Percentiles rank a stretch among this genome's conserved stretches.
phyloP scores from a whole-genome alignment of 305 asterid species.

The Solanum hybrid region DNA sequence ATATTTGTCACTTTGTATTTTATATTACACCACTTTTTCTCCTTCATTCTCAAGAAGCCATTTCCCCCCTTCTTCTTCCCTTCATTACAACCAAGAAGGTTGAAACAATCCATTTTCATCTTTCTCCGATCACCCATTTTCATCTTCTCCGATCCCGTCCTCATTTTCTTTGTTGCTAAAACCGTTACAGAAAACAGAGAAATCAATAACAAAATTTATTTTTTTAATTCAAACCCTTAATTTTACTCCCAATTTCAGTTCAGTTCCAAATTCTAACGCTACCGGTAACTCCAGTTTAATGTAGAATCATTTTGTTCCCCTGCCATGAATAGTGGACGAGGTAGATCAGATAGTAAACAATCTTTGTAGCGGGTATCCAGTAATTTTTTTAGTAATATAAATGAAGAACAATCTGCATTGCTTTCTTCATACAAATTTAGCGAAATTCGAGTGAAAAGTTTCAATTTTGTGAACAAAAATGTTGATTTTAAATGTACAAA shows the following conservation, averaged over 20 bases:
- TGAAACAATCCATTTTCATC: not conserved
- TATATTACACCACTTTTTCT: not conserved
- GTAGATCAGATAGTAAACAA: not conserved
- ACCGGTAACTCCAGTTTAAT: not conserved
- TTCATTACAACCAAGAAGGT: too few species aligned
- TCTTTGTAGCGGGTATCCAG: not conserved
- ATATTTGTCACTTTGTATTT: not conserved
- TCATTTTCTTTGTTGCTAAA: too few species aligned
- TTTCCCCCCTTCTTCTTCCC: not conserved
- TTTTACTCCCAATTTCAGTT: not conserved
- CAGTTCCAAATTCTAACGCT: not conserved
- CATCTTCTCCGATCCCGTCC: too few species aligned
- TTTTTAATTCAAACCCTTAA: slow-evolving; percentile 11
- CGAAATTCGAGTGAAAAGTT: too few species aligned
- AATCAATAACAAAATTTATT: not conserved
- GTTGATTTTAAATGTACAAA: too few species aligned
- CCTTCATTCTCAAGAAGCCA: not conserved
- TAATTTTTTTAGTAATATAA: not conserved
- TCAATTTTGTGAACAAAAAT: too few species aligned
- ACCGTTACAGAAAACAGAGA: too few species aligned
- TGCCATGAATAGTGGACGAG: too few species aligned
- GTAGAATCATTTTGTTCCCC: not conserved
- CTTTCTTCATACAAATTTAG: too few species aligned
- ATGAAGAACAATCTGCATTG: too few species aligned
- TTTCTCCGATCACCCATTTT: too few species aligned